Evolutionary conservation across 768 basidiomycete genomes (phyloP).

Genomic region (Hygrophoropsis aurantiaca): DNA sequence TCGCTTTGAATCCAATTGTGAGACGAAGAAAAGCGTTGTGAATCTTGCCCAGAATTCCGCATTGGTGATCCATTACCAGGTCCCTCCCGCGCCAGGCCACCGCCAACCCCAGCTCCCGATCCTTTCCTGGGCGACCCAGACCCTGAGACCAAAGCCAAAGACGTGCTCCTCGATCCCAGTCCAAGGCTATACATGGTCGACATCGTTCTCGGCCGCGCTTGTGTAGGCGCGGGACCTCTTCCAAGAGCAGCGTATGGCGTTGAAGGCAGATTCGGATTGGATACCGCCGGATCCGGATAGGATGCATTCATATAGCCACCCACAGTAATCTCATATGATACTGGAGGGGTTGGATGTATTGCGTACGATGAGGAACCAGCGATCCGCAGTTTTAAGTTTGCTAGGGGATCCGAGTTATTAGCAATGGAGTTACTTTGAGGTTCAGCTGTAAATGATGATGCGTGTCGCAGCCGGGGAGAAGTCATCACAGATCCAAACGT

Average conservation of each 20-base stretch:
- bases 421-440: slow-evolving; percentile 12
- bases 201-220: slow-evolving; percentile 47
- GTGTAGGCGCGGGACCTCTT: slow-evolving; percentile 13
- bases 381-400: slow-evolving; percentile 50
- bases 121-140: background rate
- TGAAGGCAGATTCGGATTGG: slow-evolving; percentile 1
- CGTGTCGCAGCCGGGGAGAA: slow-evolving; percentile 54
- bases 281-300: too few relatives aligned
- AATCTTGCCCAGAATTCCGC: background rate
- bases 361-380: slow-evolving; percentile 24
- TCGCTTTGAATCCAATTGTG: background rate
- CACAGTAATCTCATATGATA: background rate
- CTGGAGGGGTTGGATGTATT: background rate
- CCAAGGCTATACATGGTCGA: slow-evolving; percentile 69
- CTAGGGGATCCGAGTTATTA: slow-evolving; percentile 38
- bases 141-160: slow-evolving; percentile 20
- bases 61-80: background rate
- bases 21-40: background rate
- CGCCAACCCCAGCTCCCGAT: too few relatives aligned
- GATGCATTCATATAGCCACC: too few relatives aligned
- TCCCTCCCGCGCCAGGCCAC: too few relatives aligned
- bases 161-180: slow-evolving; percentile 45
- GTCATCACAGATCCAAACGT: slow-evolving; percentile 77
- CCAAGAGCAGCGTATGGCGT: slow-evolving; percentile 14
- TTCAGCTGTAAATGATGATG: slow-evolving; percentile 36